Evolutionary conservation across 164 flowering plant genomes (phyloP).

Genomic region (Chimonanthus salicifolius): DNA sequence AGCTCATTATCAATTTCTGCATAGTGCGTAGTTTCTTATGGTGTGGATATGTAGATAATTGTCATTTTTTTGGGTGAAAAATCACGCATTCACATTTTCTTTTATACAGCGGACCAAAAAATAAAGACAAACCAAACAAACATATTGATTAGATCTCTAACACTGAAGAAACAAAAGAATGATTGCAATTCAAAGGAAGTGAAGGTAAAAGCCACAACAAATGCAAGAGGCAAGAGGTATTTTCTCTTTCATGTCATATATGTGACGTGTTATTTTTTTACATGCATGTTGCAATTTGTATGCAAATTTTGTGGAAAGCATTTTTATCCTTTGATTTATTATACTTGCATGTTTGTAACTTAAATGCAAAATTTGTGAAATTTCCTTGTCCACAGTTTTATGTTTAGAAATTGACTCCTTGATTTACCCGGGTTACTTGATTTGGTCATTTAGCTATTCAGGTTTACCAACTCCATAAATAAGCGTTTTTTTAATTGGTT

Average conservation of each 20-base stretch:
- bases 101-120: constrained; percentile 57
- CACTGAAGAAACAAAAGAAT: constrained; percentile 50
- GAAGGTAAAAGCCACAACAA: constrained; percentile 36
- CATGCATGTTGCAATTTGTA: too few relatives aligned
- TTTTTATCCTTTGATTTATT: background rate
- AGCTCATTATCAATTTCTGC: background rate
- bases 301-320: background rate
- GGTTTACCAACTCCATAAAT: background rate
- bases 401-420: background rate
- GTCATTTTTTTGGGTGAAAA: background rate
- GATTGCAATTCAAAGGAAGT: constrained; percentile 47
- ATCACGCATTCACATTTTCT: background rate
- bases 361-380: background rate
- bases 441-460: background rate
- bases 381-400: background rate
- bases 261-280: background rate
- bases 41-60: background rate
- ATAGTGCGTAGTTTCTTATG: background rate
- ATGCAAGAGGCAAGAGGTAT: constrained; percentile 72
- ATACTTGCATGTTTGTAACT: background rate
- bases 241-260: background rate
- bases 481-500: too few relatives aligned
- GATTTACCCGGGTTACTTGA: background rate
- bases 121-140: constrained; percentile 79
- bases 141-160: constrained; percentile 85